Percentiles rank a stretch among this genome's conserved stretches.
These are phyloP conservation scores for Atalantia buxifolia DNA, from an alignment of 345 rosid species.

Conservation along the genomic window DNA sequence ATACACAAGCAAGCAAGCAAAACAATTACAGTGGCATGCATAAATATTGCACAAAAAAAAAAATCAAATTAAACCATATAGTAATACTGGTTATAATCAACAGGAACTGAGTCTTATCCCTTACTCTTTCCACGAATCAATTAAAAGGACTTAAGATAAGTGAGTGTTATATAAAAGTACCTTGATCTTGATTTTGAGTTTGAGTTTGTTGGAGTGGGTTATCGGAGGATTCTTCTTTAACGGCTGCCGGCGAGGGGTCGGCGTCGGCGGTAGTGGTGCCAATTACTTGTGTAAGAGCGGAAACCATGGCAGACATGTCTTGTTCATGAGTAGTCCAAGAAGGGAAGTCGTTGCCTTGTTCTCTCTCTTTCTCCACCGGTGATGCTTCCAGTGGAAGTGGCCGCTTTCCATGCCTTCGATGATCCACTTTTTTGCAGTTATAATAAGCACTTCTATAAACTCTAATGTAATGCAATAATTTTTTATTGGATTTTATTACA, in stretches of 20 bases:
- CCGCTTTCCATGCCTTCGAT: slow-evolving; percentile 82
- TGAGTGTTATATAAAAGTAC: neutral
- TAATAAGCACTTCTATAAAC: neutral
- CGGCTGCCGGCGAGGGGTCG: slow-evolving; percentile 7
- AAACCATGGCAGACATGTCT: slow-evolving; percentile 84
- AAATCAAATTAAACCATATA: neutral
- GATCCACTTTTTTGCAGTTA: slow-evolving; percentile 51
- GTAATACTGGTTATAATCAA: neutral
- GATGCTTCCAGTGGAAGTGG: slow-evolving; percentile 60
- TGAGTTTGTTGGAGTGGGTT: slow-evolving; percentile 21
- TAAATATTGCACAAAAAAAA: neutral
- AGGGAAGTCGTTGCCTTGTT: slow-evolving; percentile 17
- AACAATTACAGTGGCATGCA: neutral
- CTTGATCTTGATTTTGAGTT: slow-evolving; percentile 32
- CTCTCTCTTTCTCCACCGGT: slow-evolving; percentile 42
- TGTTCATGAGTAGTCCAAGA: slow-evolving; percentile 46
- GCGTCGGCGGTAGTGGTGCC: slow-evolving; percentile 16
- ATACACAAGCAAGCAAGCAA: neutral
- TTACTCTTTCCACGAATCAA: no score
- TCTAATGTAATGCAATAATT: neutral
- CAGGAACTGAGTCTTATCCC: neutral
- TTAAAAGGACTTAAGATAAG: neutral
- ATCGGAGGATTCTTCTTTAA: slow-evolving; percentile 25
- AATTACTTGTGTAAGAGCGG: slow-evolving; percentile 62
- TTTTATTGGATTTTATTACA: neutral